These are phyloP conservation scores for Geotrichum ghanense DNA, from an alignment of 805 yeast genomes.

Conservation along the genomic window DNA sequence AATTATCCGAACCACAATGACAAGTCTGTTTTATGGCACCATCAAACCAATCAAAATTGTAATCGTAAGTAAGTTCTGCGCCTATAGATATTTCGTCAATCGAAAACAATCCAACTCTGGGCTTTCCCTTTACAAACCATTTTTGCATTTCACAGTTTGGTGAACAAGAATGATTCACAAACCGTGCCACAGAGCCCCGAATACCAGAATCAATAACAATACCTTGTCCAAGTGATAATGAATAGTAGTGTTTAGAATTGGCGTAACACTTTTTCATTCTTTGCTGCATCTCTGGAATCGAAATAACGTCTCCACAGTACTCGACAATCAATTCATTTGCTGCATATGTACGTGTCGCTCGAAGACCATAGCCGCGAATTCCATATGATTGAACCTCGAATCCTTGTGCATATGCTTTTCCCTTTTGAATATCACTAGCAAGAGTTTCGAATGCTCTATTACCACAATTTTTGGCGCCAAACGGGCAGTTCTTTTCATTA, in stretches of 20 bases:
- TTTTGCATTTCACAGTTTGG: constrained; percentile 40
- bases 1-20: constrained; percentile 31
- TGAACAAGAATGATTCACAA: constrained; percentile 38
- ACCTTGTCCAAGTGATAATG: constrained; percentile 33
- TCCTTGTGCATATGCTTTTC: constrained; percentile 19
- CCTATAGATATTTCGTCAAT: constrained; percentile 29
- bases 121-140: constrained; percentile 35
- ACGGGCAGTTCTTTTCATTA: constrained; percentile 23
- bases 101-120: constrained; percentile 37
- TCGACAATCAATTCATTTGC: constrained; percentile 34
- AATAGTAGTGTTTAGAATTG: constrained; percentile 27
- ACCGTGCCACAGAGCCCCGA: constrained; percentile 38
- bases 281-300: constrained; percentile 28
- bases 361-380: constrained; percentile 30
- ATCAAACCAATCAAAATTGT: constrained; percentile 36
- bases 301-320: constrained; percentile 39
- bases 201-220: constrained; percentile 34
- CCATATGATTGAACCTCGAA: constrained; percentile 14
- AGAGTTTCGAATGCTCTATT: constrained; percentile 28
- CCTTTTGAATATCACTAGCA: constrained; percentile 8
- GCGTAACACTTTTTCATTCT: constrained; percentile 28
- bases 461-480: constrained; percentile 26
- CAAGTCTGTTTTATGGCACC: constrained; percentile 35
- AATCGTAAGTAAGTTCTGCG: constrained; percentile 38
- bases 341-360: constrained; percentile 28